Evolutionary conservation across 441 rosid genomes (phyloP), one percentile per base, ranked within the genome.

Genomic region (Arabidopsis hybrid): DNA sequence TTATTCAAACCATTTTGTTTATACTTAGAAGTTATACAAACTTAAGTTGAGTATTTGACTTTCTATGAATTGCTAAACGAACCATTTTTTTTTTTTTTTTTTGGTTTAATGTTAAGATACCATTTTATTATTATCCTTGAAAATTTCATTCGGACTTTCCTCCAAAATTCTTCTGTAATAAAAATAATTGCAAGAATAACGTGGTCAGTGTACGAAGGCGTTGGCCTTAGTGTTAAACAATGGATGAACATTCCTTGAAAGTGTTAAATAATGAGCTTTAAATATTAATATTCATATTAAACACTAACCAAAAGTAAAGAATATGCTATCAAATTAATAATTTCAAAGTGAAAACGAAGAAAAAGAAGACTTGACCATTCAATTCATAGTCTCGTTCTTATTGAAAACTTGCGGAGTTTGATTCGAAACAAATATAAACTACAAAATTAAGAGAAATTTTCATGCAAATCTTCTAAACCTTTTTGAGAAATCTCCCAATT

Each of bases 351-450:
- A 17, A 72, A n/a, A 32, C 36, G 45, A 52, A 42, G 60, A 32
- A 71, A 32, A 42, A 72, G 5, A 63, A 43, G 60, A 73, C 67
- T 65, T 51, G 78, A 49, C 60, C 47, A 31, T 64, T 73, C 77
- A 56, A 63, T 53, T 53, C 8, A 10, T 52, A 7, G 49, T 50
- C 2, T 57, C 0, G 29, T 68, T 26, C 39, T 3, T 21, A n/a
- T 17, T 38, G 47, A 21, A 31, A 29, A 47, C 68, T 64, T 64
- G 43, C 10, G 13, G 67, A 36, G 10, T 42, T 31, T 40, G 62
- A 29, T 67, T 14, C 51, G 26, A 50, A 49, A 7, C 7, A 16
- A 10, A 57, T 14, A 35, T 69, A 35, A 35, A 21, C 26, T 18
- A 36, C 65, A 55, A 45, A 64, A 7, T 21, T 7, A 45, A 72